These are phyloP conservation scores for Agroathelia rolfsii DNA, from an alignment of 1,284 basidiomycete species.

Conservation along the genomic window DNA sequence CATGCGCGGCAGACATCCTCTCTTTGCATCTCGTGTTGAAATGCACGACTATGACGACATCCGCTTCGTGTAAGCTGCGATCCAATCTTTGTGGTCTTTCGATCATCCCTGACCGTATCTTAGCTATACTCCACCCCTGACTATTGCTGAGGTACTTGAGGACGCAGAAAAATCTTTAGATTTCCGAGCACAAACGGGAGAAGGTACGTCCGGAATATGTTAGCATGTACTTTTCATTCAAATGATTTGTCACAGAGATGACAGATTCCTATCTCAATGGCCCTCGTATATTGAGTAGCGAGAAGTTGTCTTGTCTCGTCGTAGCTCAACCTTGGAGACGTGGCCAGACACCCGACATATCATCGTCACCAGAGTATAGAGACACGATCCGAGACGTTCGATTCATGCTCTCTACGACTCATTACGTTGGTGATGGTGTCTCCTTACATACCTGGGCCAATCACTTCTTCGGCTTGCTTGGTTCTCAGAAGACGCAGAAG, in stretches of 20 bases:
- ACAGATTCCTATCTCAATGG: conserved; percentile 67
- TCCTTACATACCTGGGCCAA: conserved; percentile 67
- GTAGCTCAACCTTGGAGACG: conserved; percentile 30
- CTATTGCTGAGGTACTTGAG: conserved; percentile 3
- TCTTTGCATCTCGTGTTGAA: conserved; percentile 49
- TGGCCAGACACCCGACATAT: conserved; percentile 1
- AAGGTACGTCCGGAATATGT: conserved; percentile 28
- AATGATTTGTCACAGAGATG: conserved; percentile 32
- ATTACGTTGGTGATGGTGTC: conserved; percentile 74
- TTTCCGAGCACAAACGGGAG: conserved; percentile 39
- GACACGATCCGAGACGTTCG: conserved; percentile 25
- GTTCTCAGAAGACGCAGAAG: conserved; percentile 26
- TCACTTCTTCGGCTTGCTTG: conserved; percentile 59
- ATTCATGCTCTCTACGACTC: conserved; percentile 61
- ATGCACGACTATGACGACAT: conserved; percentile 58
- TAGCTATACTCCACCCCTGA: conserved; percentile 4
- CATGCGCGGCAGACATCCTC: conserved; percentile 53
- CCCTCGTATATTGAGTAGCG: conserved; percentile 57
- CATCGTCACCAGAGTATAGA: too few species aligned
- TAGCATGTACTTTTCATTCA: conserved; percentile 6
- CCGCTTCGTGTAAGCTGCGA: conserved; percentile 44
- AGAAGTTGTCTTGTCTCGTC: conserved; percentile 62
- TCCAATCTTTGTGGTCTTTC: not conserved
- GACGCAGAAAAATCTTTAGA: conserved; percentile 41
- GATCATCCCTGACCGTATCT: conserved; percentile 8